Evolutionary conservation across 2,329 filamentous ascomycete species (phyloP).

Genomic region (Arachnomyces sp.): DNA sequence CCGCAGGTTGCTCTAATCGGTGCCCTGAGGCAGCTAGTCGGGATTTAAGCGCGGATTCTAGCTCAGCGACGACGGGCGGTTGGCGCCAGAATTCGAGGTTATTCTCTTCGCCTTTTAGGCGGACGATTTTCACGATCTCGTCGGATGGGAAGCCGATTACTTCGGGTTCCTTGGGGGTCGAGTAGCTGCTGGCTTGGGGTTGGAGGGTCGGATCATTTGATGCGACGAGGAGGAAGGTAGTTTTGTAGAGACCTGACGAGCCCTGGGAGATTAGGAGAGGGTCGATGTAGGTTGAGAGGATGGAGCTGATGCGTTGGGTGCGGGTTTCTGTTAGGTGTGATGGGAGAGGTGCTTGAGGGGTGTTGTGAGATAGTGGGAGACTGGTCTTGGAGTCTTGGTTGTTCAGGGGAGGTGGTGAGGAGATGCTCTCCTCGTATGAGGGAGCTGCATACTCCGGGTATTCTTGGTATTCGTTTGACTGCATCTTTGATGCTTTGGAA

Average conservation of each 20-base stretch:
- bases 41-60: constrained; percentile 27
- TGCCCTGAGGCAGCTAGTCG: constrained; percentile 19
- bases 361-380: constrained; percentile 15
- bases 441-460: constrained; percentile 22
- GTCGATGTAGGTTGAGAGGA: constrained; percentile 33
- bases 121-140: constrained; percentile 32
- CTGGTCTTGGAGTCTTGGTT: constrained; percentile 19
- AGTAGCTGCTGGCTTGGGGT: constrained; percentile 13
- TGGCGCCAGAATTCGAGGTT: constrained; percentile 37
- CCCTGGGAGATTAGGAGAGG: constrained; percentile 34
- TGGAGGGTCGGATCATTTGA: constrained; percentile 31
- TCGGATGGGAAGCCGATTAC: constrained; percentile 33
- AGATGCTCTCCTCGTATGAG: constrained; percentile 26
- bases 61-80: constrained; percentile 31
- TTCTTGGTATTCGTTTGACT: too few species aligned
- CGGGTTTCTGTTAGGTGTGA: constrained; percentile 30
- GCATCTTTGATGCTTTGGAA: too few species aligned
- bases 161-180: constrained; percentile 18
- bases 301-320: constrained; percentile 30
- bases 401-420: background rate
- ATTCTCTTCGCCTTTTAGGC: constrained; percentile 33
- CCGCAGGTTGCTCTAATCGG: constrained; percentile 9
- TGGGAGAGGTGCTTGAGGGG: constrained; percentile 8
- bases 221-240: constrained; percentile 37
- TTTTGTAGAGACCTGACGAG: constrained; percentile 34